These are phyloP conservation scores for Termitomyces sp. DNA, from an alignment of 768 basidiomycete species.

Conservation along the genomic window DNA sequence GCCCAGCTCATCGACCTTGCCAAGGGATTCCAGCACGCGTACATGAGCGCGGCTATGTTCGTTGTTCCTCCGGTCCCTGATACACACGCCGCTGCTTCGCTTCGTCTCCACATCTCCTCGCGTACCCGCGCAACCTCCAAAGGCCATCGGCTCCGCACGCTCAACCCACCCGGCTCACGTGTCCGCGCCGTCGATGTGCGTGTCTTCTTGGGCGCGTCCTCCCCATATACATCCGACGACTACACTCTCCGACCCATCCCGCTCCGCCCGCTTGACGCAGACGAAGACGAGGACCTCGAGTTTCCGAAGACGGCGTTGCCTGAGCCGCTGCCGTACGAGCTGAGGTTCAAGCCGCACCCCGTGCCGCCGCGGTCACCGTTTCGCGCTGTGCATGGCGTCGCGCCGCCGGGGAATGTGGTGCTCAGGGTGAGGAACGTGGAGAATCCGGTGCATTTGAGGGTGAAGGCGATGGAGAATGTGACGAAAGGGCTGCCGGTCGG, in stretches of 20 bases:
- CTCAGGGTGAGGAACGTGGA: constrained; percentile 49
- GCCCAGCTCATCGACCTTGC: constrained; percentile 45
- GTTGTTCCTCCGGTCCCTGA: constrained; percentile 20
- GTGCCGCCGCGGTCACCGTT: constrained; percentile 38
- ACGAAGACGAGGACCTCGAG: constrained; percentile 9
- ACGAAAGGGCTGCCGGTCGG: constrained; percentile 24
- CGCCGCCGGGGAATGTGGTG: constrained; percentile 2
- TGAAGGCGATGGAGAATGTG: constrained; percentile 59
- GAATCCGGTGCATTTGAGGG: constrained; percentile 54
- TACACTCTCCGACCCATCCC: constrained; percentile 16
- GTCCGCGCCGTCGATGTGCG: constrained; percentile 1
- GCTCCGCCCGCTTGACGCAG: constrained; percentile 30
- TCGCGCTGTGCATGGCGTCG: constrained; percentile 20
- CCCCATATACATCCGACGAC: neutral
- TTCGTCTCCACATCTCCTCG: neutral
- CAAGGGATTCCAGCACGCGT: constrained; percentile 52
- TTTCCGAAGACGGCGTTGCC: constrained; percentile 25
- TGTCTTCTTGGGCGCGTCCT: neutral
- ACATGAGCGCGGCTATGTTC: constrained; percentile 51
- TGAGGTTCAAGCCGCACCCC: constrained; percentile 33
- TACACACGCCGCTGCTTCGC: neutral
- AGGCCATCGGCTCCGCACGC: neutral
- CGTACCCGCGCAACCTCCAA: neutral
- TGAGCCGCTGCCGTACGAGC: constrained; percentile 26
- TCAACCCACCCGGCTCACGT: constrained; percentile 3